Conservation (phyloP, 805 yeast genomes). For the Candida qinlingensis region DNA sequence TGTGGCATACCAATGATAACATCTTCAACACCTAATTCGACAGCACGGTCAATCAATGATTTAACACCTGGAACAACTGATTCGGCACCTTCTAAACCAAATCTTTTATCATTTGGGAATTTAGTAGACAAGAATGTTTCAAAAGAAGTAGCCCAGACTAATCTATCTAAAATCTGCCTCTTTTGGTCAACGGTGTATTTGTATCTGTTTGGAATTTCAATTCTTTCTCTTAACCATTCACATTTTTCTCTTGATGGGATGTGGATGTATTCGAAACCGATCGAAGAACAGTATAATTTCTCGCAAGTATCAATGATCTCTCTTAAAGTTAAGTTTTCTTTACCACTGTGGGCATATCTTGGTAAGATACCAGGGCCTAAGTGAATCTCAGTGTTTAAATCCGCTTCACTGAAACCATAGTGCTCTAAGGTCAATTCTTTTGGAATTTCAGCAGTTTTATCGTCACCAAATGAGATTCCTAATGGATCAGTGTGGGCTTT, state of each 20-base stretch:
- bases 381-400: slow-evolving; percentile 75
- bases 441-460: slow-evolving; percentile 49
- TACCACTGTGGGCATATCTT: slow-evolving; percentile 66
- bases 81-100: slow-evolving; percentile 98
- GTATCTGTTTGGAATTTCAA: slow-evolving; percentile 88
- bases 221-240: slow-evolving; percentile 97
- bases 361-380: slow-evolving; percentile 98
- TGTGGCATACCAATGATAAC: slow-evolving; percentile 99
- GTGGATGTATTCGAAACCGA: slow-evolving; percentile 95
- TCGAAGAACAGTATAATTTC: slow-evolving; percentile 76
- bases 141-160: slow-evolving; percentile 94
- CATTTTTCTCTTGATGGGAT: slow-evolving; percentile 93
- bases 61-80: slow-evolving; percentile 95
- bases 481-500: slow-evolving; percentile 96
- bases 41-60: slow-evolving; percentile 89
- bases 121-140: slow-evolving; percentile 90
- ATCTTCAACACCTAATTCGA: slow-evolving; percentile 89
- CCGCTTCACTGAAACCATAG: slow-evolving; percentile 87
- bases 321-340: slow-evolving; percentile 58
- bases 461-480: slow-evolving; percentile 80
- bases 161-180: slow-evolving; percentile 92
- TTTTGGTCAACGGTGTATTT: slow-evolving; percentile 82
- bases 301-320: slow-evolving; percentile 80
- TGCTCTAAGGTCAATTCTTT: slow-evolving; percentile 86
- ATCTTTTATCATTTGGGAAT: slow-evolving; percentile 97